A percentile compares a stretch with the other conserved stretches of the same genome.
These are phyloP conservation scores for Zangia roseola DNA, from an alignment of 768 basidiomycete species.

Conservation along the genomic window DNA sequence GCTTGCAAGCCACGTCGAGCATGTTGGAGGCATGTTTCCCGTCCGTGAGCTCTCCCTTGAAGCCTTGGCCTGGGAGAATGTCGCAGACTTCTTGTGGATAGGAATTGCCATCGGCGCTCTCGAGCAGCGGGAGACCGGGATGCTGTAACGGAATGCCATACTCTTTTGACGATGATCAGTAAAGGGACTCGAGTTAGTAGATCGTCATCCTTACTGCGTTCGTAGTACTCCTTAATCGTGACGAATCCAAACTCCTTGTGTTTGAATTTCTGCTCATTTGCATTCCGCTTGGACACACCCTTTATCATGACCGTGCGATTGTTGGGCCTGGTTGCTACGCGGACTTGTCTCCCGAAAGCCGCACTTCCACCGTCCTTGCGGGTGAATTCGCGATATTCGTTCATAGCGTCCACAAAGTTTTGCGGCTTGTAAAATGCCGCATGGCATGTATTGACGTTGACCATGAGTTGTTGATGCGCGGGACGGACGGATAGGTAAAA, in stretches of 20 bases:
- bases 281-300: conserved; percentile 38
- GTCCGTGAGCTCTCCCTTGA: conserved; percentile 48
- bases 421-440: conserved; percentile 45
- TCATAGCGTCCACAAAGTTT: conserved; percentile 41
- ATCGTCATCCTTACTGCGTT: conserved; percentile 32
- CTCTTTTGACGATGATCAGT: conserved; percentile 30
- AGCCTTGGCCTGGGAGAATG: conserved; percentile 41
- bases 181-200: background rate
- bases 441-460: conserved; percentile 52
- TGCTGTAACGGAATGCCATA: conserved; percentile 34
- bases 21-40: conserved; percentile 44
- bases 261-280: conserved; percentile 42
- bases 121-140: conserved; percentile 41
- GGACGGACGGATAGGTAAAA: conserved; percentile 43
- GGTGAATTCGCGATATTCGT: conserved; percentile 41
- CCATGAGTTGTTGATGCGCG: conserved; percentile 47
- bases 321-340: conserved; percentile 61
- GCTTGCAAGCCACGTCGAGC: conserved; percentile 47
- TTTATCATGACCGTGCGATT: conserved; percentile 71
- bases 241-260: conserved; percentile 34
- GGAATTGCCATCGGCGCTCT: conserved; percentile 34
- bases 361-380: conserved; percentile 43
- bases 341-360: conserved; percentile 61
- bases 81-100: conserved; percentile 50
- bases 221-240: conserved; percentile 47